phyloP scores from a whole-genome alignment of 192 early-diverging fungal species.

The Coemansia pectinata region DNA sequence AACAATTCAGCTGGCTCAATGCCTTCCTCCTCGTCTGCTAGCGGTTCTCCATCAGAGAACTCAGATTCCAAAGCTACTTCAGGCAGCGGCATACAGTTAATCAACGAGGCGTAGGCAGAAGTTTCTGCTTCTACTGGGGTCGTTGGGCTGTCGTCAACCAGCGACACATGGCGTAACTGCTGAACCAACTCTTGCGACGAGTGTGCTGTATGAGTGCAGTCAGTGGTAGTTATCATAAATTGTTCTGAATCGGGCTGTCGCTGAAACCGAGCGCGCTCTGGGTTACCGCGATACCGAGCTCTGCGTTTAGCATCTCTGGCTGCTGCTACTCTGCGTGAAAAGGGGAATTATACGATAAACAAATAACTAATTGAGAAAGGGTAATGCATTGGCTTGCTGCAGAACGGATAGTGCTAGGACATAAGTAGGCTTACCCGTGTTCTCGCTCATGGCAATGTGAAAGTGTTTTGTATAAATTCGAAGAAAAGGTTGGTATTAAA shows the following conservation, averaged over 20 bases:
- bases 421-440: background rate
- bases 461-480: background rate
- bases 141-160: background rate
- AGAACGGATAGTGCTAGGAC: background rate
- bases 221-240: constrained; percentile 25
- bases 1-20: background rate
- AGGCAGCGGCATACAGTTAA: background rate
- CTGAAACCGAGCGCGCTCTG: constrained; percentile 43
- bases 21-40: background rate
- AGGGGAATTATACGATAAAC: background rate
- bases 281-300: constrained; percentile 48
- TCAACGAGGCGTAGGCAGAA: background rate
- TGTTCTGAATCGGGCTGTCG: constrained; percentile 15
- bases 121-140: background rate
- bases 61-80: background rate
- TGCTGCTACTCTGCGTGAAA: background rate
- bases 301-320: constrained; percentile 39
- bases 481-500: background rate
- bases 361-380: background rate
- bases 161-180: background rate
- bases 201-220: background rate
- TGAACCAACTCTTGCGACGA: background rate
- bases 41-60: background rate
- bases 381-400: background rate
- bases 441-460: background rate